These are phyloP conservation scores for Ophiocordyceps polyrhachis-furcata DNA, from an alignment of 2,329 filamentous ascomycete genomes.

Conservation along the genomic window DNA sequence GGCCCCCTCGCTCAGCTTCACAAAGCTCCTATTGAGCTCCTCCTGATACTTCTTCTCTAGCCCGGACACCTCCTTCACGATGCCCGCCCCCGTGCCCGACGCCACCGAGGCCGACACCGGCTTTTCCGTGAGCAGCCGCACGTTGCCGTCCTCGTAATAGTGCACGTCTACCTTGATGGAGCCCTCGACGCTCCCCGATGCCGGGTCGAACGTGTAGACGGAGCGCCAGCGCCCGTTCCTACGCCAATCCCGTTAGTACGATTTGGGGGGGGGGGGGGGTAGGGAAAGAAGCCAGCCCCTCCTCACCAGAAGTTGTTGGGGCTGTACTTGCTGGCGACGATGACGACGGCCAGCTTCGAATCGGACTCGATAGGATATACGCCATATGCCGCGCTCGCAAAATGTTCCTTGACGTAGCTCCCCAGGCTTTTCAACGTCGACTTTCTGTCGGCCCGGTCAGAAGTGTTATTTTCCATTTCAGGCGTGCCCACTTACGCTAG, in stretches of 20 bases:
- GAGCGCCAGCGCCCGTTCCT: constrained; percentile 96
- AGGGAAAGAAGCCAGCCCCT: not conserved
- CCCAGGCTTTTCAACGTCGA: constrained; percentile 63
- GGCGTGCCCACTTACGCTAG: constrained; percentile 49
- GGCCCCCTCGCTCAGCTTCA: constrained; percentile 72
- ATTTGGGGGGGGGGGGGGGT: not conserved
- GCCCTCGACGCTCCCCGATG: constrained; percentile 51
- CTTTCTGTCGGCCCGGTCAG: constrained; percentile 37
- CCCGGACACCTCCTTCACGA: constrained; percentile 59
- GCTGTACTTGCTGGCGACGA: constrained; percentile 93
- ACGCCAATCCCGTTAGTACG: not conserved
- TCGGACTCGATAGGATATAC: constrained; percentile 67
- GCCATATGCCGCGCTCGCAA: constrained; percentile 60
- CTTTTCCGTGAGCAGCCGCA: constrained; percentile 81
- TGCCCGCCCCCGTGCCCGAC: constrained; percentile 43
- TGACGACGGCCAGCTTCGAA: constrained; percentile 56
- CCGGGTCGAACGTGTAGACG: constrained; percentile 59
- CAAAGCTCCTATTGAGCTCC: constrained; percentile 82
- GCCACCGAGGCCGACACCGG: constrained; percentile 42
- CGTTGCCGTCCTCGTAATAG: constrained; percentile 99
- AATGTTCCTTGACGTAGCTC: constrained; percentile 73
- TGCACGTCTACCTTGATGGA: constrained; percentile 87
- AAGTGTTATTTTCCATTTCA: not conserved
- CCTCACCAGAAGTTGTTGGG: constrained; percentile 89
- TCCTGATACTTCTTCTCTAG: constrained; percentile 91